These are phyloP conservation scores for Eutypa lata DNA, from an alignment of 2,329 filamentous ascomycete genomes.

Conservation along the genomic window DNA sequence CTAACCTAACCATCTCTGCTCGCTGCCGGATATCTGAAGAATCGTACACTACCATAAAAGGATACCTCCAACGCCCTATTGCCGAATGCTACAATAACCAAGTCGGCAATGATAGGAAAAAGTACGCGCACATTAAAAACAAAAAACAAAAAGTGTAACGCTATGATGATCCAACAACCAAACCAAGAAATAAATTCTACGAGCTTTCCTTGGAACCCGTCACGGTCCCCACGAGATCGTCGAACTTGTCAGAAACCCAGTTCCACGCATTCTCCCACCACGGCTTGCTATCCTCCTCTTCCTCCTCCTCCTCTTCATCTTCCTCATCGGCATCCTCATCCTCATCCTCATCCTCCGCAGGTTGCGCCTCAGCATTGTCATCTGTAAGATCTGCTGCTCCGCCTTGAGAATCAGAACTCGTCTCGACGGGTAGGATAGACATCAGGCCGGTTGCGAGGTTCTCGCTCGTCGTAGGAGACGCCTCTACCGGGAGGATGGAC, in stretches of 20 bases:
- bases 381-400: slow-evolving; percentile 9
- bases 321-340: slow-evolving; percentile 43
- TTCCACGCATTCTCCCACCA: neutral
- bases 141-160: no score
- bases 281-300: neutral
- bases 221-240: neutral
- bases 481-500: neutral
- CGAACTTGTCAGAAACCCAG: neutral
- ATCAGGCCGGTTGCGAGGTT: slow-evolving; percentile 3
- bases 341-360: slow-evolving; percentile 42
- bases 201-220: neutral
- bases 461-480: neutral
- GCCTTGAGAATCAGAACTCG: slow-evolving; percentile 5
- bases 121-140: no score
- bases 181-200: neutral
- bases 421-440: slow-evolving; percentile 16
- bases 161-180: no score
- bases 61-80: no score
- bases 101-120: no score
- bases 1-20: no score
- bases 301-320: neutral
- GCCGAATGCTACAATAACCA: no score
- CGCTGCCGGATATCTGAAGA: no score
- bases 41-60: no score
- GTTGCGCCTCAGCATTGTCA: slow-evolving; percentile 1